A percentile compares a stretch with the other conserved stretches of the same genome.
Evolutionary conservation across 2,329 filamentous ascomycete genomes (phyloP).

Genomic region (Pyricularia sp.): DNA sequence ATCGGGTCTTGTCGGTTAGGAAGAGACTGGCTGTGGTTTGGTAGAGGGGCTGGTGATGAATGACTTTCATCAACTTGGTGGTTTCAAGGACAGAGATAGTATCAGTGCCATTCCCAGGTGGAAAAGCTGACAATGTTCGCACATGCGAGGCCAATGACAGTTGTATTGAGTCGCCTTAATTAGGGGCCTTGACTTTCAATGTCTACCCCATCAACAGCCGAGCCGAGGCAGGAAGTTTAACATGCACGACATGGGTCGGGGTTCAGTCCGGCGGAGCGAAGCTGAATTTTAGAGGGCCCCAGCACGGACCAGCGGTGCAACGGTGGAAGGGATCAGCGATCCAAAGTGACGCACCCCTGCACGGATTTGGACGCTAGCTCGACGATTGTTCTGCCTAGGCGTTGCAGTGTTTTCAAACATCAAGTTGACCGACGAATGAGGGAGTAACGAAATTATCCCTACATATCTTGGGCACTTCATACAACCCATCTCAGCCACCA

Average conservation of each 20-base stretch:
- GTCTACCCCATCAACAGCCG: neutral
- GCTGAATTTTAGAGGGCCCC: neutral
- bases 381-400: neutral
- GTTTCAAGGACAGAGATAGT: neutral
- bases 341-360: neutral
- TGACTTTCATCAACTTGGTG: neutral
- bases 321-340: neutral
- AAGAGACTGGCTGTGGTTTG: neutral
- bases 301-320: neutral
- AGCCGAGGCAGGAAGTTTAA: neutral
- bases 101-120: neutral
- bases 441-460: neutral
- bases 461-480: neutral
- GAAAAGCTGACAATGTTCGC: neutral
- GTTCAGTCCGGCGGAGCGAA: neutral
- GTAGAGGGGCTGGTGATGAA: neutral
- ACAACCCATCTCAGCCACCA: neutral
- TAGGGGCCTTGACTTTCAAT: neutral
- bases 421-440: neutral
- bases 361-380: neutral
- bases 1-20: neutral
- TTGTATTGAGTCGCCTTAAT: neutral
- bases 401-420: neutral
- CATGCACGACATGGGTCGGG: neutral
- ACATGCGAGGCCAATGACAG: neutral